Evolutionary conservation across 164 flowering plant species (phyloP).

Genomic region (Annona squamosa): DNA sequence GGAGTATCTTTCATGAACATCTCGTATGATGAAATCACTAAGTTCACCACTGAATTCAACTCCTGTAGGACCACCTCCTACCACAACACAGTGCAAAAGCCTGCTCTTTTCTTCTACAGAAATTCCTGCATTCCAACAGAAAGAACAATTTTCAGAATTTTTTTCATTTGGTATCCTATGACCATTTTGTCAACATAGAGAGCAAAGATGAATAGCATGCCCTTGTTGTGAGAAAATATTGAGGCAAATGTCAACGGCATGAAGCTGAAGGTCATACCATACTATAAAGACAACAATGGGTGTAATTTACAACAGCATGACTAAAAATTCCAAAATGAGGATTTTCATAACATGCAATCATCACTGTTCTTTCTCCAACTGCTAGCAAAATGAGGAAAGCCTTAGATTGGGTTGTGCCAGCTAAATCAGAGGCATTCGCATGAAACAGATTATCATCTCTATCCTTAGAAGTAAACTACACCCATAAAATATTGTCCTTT

Average conservation of each 20-base stretch:
- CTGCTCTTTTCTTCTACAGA: slow-evolving; percentile 72
- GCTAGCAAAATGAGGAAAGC: too few relatives aligned
- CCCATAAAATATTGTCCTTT: neutral
- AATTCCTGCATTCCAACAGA: slow-evolving; percentile 48
- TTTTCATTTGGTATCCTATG: neutral
- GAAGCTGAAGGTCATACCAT: too few relatives aligned
- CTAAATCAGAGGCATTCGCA: too few relatives aligned
- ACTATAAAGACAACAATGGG: too few relatives aligned
- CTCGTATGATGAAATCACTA: slow-evolving; percentile 85
- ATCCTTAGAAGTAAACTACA: neutral
- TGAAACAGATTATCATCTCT: too few relatives aligned
- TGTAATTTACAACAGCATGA: too few relatives aligned
- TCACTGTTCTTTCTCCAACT: too few relatives aligned
- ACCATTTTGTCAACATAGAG: neutral
- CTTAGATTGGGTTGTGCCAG: too few relatives aligned
- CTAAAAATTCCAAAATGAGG: too few relatives aligned
- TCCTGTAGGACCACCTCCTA: slow-evolving; percentile 99
- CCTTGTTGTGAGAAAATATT: neutral
- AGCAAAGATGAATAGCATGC: neutral
- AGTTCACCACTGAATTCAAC: slow-evolving; percentile 99
- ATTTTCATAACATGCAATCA: too few relatives aligned
- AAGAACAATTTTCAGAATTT: neutral
- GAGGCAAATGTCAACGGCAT: too few relatives aligned
- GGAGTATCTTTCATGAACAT: slow-evolving; percentile 82
- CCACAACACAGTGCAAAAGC: slow-evolving; percentile 88